Evolutionary conservation across 768 basidiomycete species (phyloP), one percentile per base, ranked within the genome.

Genomic region (Pleurotus tuber-regium): DNA sequence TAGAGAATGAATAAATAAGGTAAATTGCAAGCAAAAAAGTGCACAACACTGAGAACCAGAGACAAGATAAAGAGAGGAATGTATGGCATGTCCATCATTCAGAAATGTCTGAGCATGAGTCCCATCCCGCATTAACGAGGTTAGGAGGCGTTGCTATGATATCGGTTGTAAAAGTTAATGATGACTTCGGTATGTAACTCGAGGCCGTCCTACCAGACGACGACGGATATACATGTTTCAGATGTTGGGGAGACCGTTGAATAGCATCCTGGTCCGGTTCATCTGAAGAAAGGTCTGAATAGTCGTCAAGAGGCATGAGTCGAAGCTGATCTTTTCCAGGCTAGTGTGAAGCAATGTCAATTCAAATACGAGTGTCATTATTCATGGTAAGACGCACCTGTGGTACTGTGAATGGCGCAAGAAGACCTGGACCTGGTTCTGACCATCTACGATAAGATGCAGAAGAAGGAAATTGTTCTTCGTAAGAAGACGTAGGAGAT

Each of bases 111-210:
- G 56, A 57, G 40, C 24, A 54, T 9, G 53, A 35, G 40, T 57
- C 56, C 56, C 56, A 57, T 43, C 56, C 80, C 28, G 79, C 79
- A 50, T 77, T 73, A 54, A 79, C 69, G 47, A 82, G 75, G 61
- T 68, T 75, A 24, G 80, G 79, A 19, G 73, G 75, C 19, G 75
- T 70, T 36, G 67, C 67, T 53, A 70, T 57, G 36, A 67, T 67
- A 55, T 70, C 67, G 31, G 63, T 63, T 41, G 65, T 54, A 53
- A 77, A 75, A 29, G 71, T 71, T 52, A 63, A 63, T 19, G 74
- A 65, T 58, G 76, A 73, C 46, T 61, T 54, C 25, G 54, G 57
- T 16, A 36, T 54, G 23, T 39, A 51, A 16, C 33, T 24, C 25
- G 48, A 49, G 29, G 40, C 41, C 31, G 38, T 28, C 39, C 49